Evolutionary conservation across 2,329 filamentous ascomycete genomes (phyloP), one percentile per base, ranked within the genome.

Genomic region (Madurella mycetomatis): DNA sequence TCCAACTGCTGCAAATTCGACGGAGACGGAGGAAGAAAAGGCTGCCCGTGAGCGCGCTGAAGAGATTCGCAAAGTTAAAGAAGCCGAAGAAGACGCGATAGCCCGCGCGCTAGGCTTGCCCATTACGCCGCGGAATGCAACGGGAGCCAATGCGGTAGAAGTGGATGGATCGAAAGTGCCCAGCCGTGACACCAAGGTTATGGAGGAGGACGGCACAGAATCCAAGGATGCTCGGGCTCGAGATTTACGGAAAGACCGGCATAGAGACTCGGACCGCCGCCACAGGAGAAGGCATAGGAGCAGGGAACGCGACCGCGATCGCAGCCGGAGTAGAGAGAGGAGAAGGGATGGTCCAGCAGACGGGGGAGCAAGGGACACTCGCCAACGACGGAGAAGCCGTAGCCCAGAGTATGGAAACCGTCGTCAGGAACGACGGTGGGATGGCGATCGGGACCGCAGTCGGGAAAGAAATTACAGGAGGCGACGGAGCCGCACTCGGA

Each of bases 1-100:
- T 34, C 71, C 78, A 25, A 68, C 69, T 18, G 63, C 63, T 9
- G 75, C 79, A 31, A 72, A 77, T 30, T 72, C 80, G 4, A 75
- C 70, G 58, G 84, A 83, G 65, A 84, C 81, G 1, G 75, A 78
- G 7, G 82, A 84, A 57, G 78, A 86, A 64, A 79, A 76, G 46
- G 74, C 72, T 15, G 81, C 76, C 42, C 76, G 83, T 57, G 81
- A 87, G 66, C 79, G 87, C 51, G 84, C 83, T 57, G 87, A 90
- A 64, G 92, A 96, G 70, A 80, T 94, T 63, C 82, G 84, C 62
- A 84, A 80, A 62, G 80, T 96, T 67, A 96, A 96, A 66, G 88
- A 96, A 69, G 90, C 88, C 0, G 94, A 99, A 66, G 89, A 96
- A 67, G 92, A 96, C 69, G 94, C 92, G 1, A 86, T 97, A 68